These are phyloP conservation scores for Salix exigua DNA, from an alignment of 345 rosid species.

Conservation along the genomic window DNA sequence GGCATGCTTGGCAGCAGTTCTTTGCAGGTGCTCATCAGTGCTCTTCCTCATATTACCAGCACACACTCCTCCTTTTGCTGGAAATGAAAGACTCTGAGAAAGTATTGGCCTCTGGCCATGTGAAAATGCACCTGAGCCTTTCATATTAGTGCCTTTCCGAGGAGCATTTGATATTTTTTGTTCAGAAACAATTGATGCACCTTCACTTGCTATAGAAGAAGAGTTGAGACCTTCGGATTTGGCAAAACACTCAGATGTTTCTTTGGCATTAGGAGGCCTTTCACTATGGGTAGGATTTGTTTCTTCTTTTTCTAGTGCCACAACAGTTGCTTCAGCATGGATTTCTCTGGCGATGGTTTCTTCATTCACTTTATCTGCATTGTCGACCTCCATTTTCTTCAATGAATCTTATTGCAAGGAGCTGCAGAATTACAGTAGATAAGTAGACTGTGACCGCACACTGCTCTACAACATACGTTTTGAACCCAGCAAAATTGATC, in stretches of 20 bases:
- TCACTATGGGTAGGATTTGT: constrained; percentile 19
- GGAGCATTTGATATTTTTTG: constrained; percentile 34
- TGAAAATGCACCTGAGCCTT: constrained; percentile 36
- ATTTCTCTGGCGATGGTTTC: constrained; percentile 28
- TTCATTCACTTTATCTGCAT: constrained; percentile 32
- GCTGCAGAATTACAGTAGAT: constrained; percentile 21
- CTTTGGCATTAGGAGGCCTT: constrained; percentile 18
- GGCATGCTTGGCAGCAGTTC: constrained; percentile 38
- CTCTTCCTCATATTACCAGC: constrained; percentile 53
- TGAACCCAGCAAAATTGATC: not conserved
- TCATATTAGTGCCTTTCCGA: constrained; percentile 29
- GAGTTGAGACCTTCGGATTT: constrained; percentile 28
- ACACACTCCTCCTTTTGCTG: constrained; percentile 43
- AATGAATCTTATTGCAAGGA: constrained; percentile 5
- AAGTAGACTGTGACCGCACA: not conserved
- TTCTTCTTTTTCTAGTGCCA: constrained; percentile 37
- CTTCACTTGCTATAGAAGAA: constrained; percentile 24
- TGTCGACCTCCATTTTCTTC: constrained; percentile 59
- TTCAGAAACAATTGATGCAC: constrained; percentile 28
- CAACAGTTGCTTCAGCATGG: constrained; percentile 26
- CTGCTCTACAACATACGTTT: not conserved
- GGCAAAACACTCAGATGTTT: constrained; percentile 25
- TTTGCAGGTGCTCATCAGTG: constrained; percentile 40
- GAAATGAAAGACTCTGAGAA: constrained; percentile 75
- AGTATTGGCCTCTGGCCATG: constrained; percentile 41